These are phyloP conservation scores for Phtheirospermum japonicum DNA, from an alignment of 257 asterid genomes.

Conservation along the genomic window DNA sequence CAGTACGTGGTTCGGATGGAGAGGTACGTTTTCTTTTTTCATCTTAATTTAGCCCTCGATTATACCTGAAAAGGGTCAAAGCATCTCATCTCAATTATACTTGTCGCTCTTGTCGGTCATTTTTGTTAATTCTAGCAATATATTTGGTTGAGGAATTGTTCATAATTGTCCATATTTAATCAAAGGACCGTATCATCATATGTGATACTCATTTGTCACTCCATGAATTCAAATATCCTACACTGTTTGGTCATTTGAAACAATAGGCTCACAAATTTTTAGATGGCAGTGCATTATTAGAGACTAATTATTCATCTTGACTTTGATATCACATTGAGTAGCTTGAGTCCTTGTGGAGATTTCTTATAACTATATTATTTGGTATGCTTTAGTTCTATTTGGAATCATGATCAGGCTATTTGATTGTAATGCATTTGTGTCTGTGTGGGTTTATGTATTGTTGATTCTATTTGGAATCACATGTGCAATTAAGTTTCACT, in stretches of 20 bases:
- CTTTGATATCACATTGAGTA: conserved; percentile 1
- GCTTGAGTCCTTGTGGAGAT: not conserved
- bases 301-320: not conserved
- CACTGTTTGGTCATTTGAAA: not conserved
- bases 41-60: conserved; percentile 15
- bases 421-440: too few species aligned
- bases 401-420: too few species aligned
- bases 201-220: not conserved
- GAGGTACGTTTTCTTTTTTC: conserved; percentile 55
- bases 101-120: too few species aligned
- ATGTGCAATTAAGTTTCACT: too few species aligned
- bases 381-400: too few species aligned
- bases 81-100: not conserved
- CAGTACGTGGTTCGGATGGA: conserved; percentile 90
- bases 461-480: too few species aligned
- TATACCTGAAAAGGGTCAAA: conserved; percentile 6
- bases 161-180: not conserved
- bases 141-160: conserved; percentile 8
- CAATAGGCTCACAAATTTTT: not conserved
- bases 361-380: too few species aligned
- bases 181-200: conserved; percentile 1
- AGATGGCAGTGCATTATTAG: conserved; percentile 2
- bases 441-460: too few species aligned
- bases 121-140: not conserved
- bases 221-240: not conserved